Percentiles rank a stretch among this genome's conserved stretches.
These are phyloP conservation scores for Diutina rugosa DNA, from an alignment of 1,139 yeast genomes.

Conservation along the genomic window DNA sequence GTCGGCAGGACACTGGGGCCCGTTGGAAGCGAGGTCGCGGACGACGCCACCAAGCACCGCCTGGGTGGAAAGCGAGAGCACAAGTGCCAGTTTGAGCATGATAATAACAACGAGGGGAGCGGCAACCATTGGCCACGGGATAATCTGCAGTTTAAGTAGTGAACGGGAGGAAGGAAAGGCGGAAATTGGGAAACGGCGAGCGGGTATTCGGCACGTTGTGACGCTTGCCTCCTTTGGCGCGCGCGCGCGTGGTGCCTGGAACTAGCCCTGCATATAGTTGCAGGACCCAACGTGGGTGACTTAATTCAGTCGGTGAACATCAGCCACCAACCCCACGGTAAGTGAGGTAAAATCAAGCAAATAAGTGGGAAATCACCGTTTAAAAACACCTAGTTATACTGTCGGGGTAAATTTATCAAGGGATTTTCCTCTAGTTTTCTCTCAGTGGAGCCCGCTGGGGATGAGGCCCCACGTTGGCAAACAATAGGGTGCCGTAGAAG, in stretches of 20 bases:
- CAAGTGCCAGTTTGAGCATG: neutral
- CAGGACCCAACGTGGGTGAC: neutral
- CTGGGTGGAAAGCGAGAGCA: neutral
- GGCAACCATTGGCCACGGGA: neutral
- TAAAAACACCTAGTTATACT: no score
- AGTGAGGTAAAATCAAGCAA: no score
- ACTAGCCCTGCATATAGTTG: neutral
- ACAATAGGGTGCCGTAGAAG: no score
- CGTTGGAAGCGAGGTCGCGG: neutral
- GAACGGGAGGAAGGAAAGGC: no score
- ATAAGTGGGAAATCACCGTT: no score
- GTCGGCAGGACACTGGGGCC: neutral
- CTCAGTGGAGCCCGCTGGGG: no score
- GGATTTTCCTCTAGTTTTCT: no score
- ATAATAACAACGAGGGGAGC: neutral
- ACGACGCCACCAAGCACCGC: neutral
- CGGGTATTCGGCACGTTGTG: neutral
- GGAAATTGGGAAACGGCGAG: neutral
- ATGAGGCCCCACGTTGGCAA: no score
- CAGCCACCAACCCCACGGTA: neutral
- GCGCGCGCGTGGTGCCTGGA: neutral
- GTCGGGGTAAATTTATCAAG: no score
- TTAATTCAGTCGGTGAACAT: no score
- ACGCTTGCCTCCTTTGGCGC: neutral
- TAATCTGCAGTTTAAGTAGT: neutral